Base-by-base conservation (phyloP, 169 alveolate genomes). In the Plasmodium gallinaceum region DNA sequence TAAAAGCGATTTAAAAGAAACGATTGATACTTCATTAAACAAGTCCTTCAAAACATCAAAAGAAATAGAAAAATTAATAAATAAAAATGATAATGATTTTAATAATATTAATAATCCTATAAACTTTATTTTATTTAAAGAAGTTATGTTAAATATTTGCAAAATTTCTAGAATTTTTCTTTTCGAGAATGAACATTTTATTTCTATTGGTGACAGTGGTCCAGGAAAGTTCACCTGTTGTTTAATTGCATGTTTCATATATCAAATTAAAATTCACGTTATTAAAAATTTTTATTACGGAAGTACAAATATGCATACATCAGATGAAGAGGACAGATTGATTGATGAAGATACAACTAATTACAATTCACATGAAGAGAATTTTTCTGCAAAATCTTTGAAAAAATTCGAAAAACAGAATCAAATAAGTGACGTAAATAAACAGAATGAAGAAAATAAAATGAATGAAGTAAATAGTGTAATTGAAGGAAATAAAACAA, bases 171-270 rank as follows among this genome's bases (percentile, higher is more conserved):
- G 92, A 58, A 86, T 71, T 65, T 70, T 86, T 39, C 92, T 86
- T 14, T 86, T 86, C 20, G 92, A 86, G 32, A 86, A 86, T 86
- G 92, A 86, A 42, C 87, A 86, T 74, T 86, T 86, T 73, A 86
- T 86, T n/a, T 69, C 92, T n/a, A 70, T 86, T 86, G 92, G 92
- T 7, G 87, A 71, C 39, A 86, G 87, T 52, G 74, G 88, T 9
- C 68, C 73, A 7, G 88, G 88, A 10, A 86, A 70, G 10, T 86
- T 86, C 42, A 86, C 87, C 22, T 86, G 92, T 52, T 70, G 88
- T 48, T 54, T 86, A 32, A 86, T 86, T n/a, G 87, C 92, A 10
- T 86, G 92, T 48, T 86, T 60, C 71, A 86, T 86, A 86, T 86
- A 86, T 42, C 92, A 86, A 57, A 86, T 86, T 12, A 86, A 86